Evolutionary conservation across 306 rosid species (phyloP).

Genomic region (Malus sylvestris): DNA sequence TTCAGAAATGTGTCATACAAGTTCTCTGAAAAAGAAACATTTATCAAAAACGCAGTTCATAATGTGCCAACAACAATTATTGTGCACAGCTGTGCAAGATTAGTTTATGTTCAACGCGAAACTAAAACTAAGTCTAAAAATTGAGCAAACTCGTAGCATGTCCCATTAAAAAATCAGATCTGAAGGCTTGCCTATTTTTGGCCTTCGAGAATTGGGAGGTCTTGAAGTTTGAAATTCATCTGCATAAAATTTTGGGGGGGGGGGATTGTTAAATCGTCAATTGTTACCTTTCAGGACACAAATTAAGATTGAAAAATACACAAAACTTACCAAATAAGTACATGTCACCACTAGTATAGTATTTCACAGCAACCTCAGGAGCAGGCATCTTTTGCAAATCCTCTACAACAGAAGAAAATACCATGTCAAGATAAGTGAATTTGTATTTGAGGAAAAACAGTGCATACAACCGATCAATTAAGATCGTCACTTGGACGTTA

Average conservation of each 20-base stretch:
- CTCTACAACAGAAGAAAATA: constrained; percentile 41
- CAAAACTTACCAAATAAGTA: constrained; percentile 75
- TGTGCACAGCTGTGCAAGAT: background rate
- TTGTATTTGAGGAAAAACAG: constrained; percentile 1
- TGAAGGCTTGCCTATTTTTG: constrained; percentile 61
- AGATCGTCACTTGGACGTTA: background rate
- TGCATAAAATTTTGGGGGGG: constrained; percentile 15
- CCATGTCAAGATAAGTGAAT: constrained; percentile 17
- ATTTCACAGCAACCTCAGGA: constrained; percentile 85
- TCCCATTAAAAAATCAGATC: background rate
- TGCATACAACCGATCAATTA: background rate
- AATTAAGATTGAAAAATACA: constrained; percentile 10
- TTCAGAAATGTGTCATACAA: constrained; percentile 82
- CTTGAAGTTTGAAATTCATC: constrained; percentile 98
- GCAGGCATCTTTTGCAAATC: constrained; percentile 78
- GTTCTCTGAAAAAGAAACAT: constrained; percentile 42
- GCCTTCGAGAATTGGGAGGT: constrained; percentile 80
- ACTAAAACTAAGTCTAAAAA: background rate
- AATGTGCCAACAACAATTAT: too few relatives aligned
- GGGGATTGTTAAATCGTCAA: constrained; percentile 21
- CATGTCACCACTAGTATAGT: constrained; percentile 81
- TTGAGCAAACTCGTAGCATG: background rate
- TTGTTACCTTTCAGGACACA: background rate
- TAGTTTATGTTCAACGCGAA: background rate
- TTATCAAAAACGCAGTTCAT: background rate